A percentile compares a stretch with the other conserved stretches of the same genome.
These are phyloP conservation scores for Irpex rosettiformis DNA, from an alignment of 1,284 basidiomycete genomes.

Conservation along the genomic window DNA sequence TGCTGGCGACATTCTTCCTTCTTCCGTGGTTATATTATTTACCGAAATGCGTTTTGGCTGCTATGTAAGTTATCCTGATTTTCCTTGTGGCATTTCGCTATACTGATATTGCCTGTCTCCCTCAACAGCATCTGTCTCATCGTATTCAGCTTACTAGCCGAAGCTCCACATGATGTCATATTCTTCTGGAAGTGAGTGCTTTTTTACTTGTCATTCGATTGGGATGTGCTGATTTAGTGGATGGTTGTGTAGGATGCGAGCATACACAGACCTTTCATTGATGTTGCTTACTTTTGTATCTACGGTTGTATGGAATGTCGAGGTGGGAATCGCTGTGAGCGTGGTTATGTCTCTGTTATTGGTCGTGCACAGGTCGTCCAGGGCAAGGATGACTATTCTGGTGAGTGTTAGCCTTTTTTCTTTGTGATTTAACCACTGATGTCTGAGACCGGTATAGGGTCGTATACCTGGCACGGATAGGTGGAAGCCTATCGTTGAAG, in stretches of 20 bases:
- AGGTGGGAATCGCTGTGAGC: constrained; percentile 83
- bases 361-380: constrained; percentile 85
- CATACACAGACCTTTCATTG: constrained; percentile 82
- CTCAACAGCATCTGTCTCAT: constrained; percentile 69
- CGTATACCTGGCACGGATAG: constrained; percentile 77
- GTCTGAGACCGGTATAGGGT: constrained; percentile 48
- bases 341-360: constrained; percentile 83
- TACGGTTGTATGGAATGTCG: constrained; percentile 77
- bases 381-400: constrained; percentile 69
- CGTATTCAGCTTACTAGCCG: constrained; percentile 80
- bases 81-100: not conserved
- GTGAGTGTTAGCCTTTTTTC: constrained; percentile 29
- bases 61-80: constrained; percentile 50
- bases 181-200: constrained; percentile 75
- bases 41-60: constrained; percentile 79
- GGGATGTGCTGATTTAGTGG: constrained; percentile 4
- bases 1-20: constrained; percentile 85
- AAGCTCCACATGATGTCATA: constrained; percentile 81
- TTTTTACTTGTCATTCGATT: not conserved
- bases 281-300: constrained; percentile 84
- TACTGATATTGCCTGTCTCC: constrained; percentile 10
- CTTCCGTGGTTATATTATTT: constrained; percentile 76
- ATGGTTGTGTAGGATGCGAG: constrained; percentile 58
- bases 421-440: not conserved
- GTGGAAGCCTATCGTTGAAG: constrained; percentile 82